Conservation (phyloP, 495 filamentous ascomycete species). For the Lophiostoma macrostomum region DNA sequence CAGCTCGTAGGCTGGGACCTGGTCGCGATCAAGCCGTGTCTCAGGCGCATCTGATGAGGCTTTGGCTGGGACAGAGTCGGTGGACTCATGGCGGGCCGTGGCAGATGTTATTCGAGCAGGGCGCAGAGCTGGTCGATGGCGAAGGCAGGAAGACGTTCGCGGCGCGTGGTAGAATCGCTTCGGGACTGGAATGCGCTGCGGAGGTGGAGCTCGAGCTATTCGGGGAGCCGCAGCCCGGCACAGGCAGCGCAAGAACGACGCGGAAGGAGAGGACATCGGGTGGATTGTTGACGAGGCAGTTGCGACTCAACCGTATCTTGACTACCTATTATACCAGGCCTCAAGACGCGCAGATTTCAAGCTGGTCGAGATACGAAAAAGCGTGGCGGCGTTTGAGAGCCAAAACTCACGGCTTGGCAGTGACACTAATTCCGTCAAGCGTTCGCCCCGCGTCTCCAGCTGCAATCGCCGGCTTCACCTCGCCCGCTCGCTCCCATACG, state of each 20-base stretch:
- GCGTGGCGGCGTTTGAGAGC: no score
- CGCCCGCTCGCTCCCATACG: no score
- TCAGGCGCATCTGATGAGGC: constrained; percentile 13
- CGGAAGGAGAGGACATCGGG: no score
- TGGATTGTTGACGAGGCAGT: no score
- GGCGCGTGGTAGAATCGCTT: constrained; percentile 16
- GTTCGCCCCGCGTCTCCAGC: no score
- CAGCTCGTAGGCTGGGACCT: constrained; percentile 72
- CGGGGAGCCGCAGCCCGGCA: constrained; percentile 3
- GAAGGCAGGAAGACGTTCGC: constrained; percentile 15
- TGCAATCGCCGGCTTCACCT: no score
- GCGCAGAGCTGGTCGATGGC: not conserved
- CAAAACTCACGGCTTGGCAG: no score
- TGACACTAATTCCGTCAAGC: no score
- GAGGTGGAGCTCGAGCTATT: not conserved
- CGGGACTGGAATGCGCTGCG: constrained; percentile 14
- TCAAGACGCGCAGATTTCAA: no score
- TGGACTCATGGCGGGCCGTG: constrained; percentile 19
- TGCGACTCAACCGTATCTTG: no score
- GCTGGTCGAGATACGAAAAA: no score
- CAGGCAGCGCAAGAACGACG: constrained; percentile 16
- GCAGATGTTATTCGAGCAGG: not conserved
- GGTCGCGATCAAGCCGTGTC: constrained; percentile 35
- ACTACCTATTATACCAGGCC: no score
- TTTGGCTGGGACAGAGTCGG: not conserved